These are phyloP conservation scores for Santalum album DNA, from an alignment of 164 flowering plant species.

Conservation along the genomic window DNA sequence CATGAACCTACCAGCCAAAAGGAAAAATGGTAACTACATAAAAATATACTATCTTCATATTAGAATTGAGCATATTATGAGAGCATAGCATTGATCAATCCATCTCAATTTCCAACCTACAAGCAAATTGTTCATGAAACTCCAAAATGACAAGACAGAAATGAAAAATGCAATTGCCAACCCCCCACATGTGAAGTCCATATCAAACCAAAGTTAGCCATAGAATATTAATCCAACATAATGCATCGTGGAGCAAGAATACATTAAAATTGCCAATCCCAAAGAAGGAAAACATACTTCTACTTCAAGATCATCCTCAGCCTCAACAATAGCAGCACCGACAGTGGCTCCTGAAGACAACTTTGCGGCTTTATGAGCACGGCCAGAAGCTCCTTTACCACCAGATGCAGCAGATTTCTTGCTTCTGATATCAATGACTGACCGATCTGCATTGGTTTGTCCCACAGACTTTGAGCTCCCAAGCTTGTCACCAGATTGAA, in stretches of 20 bases:
- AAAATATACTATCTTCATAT: too few species aligned
- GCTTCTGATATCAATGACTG: slow-evolving; percentile 17
- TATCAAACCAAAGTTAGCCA: slow-evolving; percentile 9
- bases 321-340: slow-evolving; percentile 98
- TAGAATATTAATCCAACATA: slow-evolving; percentile 9
- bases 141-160: too few species aligned
- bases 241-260: slow-evolving; percentile 17
- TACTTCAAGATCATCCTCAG: slow-evolving; percentile 62
- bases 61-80: too few species aligned
- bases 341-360: slow-evolving; percentile 53
- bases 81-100: too few species aligned
- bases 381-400: slow-evolving; percentile 20
- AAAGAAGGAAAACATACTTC: slow-evolving; percentile 51
- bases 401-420: slow-evolving; percentile 17
- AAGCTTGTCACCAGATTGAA: slow-evolving; percentile 14
- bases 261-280: slow-evolving; percentile 16
- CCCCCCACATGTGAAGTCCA: slow-evolving; percentile 9
- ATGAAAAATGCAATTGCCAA: too few species aligned
- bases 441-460: slow-evolving; percentile 14
- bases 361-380: slow-evolving; percentile 46
- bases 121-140: too few species aligned
- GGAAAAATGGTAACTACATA: not conserved
- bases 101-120: too few species aligned
- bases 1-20: slow-evolving; percentile 29
- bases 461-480: slow-evolving; percentile 12